Percentiles rank a stretch among this genome's conserved stretches.
phyloP scores from a whole-genome alignment of 768 basidiomycete genomes.

The Postia placenta region DNA sequence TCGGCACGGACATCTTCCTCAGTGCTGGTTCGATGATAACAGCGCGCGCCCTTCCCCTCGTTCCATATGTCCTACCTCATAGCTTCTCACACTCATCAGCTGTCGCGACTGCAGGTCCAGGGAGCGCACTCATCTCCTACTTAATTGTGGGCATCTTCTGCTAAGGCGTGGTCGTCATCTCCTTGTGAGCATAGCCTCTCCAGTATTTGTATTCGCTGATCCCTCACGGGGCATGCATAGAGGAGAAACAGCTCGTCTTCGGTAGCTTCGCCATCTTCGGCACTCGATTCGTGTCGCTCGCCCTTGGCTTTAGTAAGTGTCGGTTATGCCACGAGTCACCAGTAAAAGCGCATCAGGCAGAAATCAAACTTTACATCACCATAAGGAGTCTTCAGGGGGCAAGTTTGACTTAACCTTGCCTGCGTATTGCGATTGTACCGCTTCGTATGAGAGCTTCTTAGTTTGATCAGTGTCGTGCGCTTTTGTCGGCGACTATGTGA shows the following conservation, averaged over 20 bases:
- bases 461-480: no score
- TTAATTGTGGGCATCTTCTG: constrained; percentile 53
- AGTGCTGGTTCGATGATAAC: constrained; percentile 48
- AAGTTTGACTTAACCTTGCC: no score
- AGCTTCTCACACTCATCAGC: constrained; percentile 25
- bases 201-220: not conserved
- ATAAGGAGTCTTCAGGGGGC: no score
- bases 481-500: constrained; percentile 38
- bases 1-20: constrained; percentile 57
- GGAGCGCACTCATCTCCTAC: constrained; percentile 57
- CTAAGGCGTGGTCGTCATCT: constrained; percentile 55
- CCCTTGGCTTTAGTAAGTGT: constrained; percentile 46
- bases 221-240: constrained; percentile 25
- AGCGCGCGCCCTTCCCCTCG: constrained; percentile 23
- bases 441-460: no score
- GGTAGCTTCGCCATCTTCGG: constrained; percentile 57
- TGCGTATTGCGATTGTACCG: no score
- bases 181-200: constrained; percentile 30
- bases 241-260: constrained; percentile 63
- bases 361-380: no score
- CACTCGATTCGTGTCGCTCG: constrained; percentile 51
- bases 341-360: no score
- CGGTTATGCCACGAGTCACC: constrained; percentile 4
- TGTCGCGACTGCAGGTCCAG: constrained; percentile 52
- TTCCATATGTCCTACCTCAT: not conserved